Conservation (phyloP, 2,329 filamentous ascomycete genomes). For the Neofusicoccum umdonicola region DNA sequence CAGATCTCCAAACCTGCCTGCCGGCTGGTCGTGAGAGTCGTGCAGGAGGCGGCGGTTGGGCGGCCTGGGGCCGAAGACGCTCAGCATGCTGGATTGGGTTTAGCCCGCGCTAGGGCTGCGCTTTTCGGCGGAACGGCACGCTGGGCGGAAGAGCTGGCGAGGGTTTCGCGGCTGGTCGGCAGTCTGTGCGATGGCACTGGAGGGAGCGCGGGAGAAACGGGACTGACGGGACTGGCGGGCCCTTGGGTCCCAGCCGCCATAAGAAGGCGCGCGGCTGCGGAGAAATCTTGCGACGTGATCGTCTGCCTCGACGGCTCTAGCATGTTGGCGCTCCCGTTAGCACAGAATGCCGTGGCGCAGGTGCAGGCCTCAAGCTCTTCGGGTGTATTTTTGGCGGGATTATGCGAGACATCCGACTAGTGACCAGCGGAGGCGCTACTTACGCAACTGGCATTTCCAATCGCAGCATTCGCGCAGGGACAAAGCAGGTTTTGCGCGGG, state of each 20-base stretch:
- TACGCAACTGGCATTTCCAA: constrained; percentile 10
- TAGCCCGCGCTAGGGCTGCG: not conserved
- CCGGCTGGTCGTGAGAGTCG: not conserved
- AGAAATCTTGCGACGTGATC: not conserved
- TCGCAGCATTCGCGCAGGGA: not conserved
- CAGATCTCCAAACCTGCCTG: not conserved
- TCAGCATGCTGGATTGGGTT: constrained; percentile 7
- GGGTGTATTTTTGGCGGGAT: constrained; percentile 5
- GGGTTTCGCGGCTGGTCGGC: not conserved
- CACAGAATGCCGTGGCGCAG: constrained; percentile 1
- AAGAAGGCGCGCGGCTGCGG: not conserved
- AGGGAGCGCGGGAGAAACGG: not conserved
- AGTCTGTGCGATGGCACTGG: not conserved
- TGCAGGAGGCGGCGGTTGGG: constrained; percentile 11
- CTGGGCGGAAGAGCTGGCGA: not conserved
- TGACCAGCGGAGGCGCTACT: not conserved
- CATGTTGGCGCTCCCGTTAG: constrained; percentile 8
- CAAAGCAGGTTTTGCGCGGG: not conserved
- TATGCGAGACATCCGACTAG: constrained; percentile 12
- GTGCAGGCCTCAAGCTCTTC: not conserved
- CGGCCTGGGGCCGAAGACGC: constrained; percentile 20
- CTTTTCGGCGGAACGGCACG: constrained; percentile 17
- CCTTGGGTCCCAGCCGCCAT: not conserved
- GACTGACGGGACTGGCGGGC: not conserved
- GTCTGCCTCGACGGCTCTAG: not conserved